Evolutionary conservation across 331 rosid species (phyloP).

Genomic region (Erythrophleum ivorense): DNA sequence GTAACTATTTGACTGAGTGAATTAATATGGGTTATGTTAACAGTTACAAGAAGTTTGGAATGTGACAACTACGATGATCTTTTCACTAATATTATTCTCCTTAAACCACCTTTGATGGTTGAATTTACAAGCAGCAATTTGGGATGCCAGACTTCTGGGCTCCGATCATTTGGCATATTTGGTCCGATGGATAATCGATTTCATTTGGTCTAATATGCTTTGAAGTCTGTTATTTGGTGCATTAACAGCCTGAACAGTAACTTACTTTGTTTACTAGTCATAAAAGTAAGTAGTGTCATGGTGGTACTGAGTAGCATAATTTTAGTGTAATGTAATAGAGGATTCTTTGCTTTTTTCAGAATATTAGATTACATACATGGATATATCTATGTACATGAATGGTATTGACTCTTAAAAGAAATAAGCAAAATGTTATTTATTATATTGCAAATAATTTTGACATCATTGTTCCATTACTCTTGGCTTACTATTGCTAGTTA

Average conservation of each 20-base stretch:
- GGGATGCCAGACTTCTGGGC: not conserved
- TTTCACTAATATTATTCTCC: constrained; percentile 41
- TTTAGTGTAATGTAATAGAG: not conserved
- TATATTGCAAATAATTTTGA: not conserved
- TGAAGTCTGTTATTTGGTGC: not conserved
- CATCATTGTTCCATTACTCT: not conserved
- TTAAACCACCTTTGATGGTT: constrained; percentile 33
- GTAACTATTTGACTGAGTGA: no score
- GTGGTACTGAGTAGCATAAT: not conserved
- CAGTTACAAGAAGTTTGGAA: no score
- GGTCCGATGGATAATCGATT: not conserved
- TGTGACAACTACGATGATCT: constrained; percentile 34
- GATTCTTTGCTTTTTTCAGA: not conserved
- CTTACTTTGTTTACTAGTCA: not conserved
- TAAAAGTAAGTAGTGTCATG: not conserved
- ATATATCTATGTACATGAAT: no score
- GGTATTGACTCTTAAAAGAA: not conserved
- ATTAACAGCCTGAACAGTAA: not conserved
- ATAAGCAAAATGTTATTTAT: not conserved
- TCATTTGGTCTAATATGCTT: not conserved
- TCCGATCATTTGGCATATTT: not conserved
- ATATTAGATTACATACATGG: no score
- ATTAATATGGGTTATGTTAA: no score
- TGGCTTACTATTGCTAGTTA: no score
- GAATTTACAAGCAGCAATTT: constrained; percentile 4